These are phyloP conservation scores for Cladophialophora immunda DNA, from an alignment of 2,329 filamentous ascomycete species.

Conservation along the genomic window DNA sequence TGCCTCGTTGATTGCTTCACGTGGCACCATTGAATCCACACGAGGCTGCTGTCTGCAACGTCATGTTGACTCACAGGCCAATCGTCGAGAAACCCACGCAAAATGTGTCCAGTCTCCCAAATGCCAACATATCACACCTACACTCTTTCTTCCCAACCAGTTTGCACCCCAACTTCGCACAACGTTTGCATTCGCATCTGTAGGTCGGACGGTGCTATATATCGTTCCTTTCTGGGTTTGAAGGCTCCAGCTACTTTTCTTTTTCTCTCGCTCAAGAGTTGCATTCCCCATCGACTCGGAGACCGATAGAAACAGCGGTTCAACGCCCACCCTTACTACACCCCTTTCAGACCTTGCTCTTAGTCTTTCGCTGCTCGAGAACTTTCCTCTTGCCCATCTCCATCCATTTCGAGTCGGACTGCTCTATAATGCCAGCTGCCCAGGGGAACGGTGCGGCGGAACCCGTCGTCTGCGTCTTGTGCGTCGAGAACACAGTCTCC, in stretches of 20 bases:
- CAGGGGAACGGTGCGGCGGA: conserved; percentile 68
- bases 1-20: conserved; percentile 8
- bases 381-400: not conserved
- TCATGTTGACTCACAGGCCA: conserved; percentile 34
- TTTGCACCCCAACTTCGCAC: not conserved
- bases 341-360: not conserved
- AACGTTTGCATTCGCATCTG: not conserved
- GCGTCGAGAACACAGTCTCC: conserved; percentile 44
- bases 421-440: conserved; percentile 14
- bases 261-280: conserved; percentile 8
- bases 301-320: not conserved
- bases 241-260: not conserved
- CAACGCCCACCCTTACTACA: not conserved
- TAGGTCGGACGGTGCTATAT: not conserved
- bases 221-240: not conserved
- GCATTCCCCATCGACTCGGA: not conserved
- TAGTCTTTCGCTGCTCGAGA: not conserved
- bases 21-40: conserved; percentile 20
- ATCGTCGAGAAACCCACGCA: conserved; percentile 10
- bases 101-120: not conserved
- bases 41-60: conserved; percentile 20
- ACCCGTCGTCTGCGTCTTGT: conserved; percentile 88
- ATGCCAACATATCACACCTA: not conserved
- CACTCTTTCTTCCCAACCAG: not conserved
- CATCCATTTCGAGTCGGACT: not conserved